phyloP scores from a whole-genome alignment of 129 eudicot genomes.

The Solidago caesia region DNA sequence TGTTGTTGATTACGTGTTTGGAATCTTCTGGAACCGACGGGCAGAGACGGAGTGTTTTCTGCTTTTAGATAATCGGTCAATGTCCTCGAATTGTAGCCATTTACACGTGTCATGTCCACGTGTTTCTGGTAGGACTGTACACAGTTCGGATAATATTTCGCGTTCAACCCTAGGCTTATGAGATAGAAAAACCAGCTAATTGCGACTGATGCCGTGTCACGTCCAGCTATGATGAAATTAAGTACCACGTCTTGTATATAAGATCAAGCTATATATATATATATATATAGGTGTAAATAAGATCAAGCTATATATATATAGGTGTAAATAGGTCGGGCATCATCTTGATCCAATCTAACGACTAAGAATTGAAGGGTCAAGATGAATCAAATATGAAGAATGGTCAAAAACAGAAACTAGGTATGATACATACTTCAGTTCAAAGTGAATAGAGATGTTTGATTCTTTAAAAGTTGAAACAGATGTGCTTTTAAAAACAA shows the following conservation, averaged over 20 bases:
- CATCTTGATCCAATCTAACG: not conserved
- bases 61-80: conserved; percentile 58
- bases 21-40: conserved; percentile 69
- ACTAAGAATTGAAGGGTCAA: not conserved
- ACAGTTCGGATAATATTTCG: conserved; percentile 42
- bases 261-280: conserved; percentile 40
- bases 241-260: conserved; percentile 59
- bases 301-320: conserved; percentile 6
- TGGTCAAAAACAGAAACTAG: not conserved
- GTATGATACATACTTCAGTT: not conserved
- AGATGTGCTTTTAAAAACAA: conserved; percentile 16
- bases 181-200: conserved; percentile 74
- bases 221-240: conserved; percentile 70
- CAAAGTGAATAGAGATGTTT: not conserved
- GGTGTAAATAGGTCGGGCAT: not conserved
- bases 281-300: not conserved
- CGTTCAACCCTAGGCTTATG: conserved; percentile 45
- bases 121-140: conserved; percentile 34
- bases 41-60: conserved; percentile 57
- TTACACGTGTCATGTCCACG: conserved; percentile 48
- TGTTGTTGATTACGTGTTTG: conserved; percentile 52
- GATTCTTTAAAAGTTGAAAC: not conserved
- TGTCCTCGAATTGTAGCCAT: conserved; percentile 61
- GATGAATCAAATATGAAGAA: not conserved
- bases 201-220: conserved; percentile 69